Percentiles rank a stretch among this genome's conserved stretches.
Evolutionary conservation across 257 asterid species (phyloP).

Genomic region (Schizonepeta tenuifolia): DNA sequence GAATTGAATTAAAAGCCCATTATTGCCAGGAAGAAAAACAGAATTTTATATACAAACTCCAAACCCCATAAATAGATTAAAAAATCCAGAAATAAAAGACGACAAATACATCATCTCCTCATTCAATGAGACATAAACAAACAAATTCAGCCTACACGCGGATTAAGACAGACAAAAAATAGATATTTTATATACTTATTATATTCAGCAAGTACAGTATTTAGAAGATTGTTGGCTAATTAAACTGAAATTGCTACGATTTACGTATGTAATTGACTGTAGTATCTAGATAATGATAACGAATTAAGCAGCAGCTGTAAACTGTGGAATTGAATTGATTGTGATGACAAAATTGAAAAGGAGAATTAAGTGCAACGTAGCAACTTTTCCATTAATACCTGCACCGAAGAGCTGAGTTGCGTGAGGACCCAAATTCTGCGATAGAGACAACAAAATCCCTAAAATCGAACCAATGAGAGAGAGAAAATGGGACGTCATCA

Average conservation of each 20-base stretch:
- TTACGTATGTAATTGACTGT: too few relatives aligned
- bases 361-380: conserved; percentile 5
- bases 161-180: neutral
- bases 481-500: neutral
- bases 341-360: neutral
- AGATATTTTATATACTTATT: too few relatives aligned
- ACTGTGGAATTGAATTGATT: neutral
- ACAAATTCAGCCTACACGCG: conserved; percentile 36
- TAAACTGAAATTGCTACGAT: too few relatives aligned
- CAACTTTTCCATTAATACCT: neutral
- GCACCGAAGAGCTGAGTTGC: neutral
- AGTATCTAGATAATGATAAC: too few relatives aligned
- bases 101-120: conserved; percentile 21
- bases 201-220: neutral
- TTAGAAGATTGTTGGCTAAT: neutral
- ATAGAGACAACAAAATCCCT: conserved; percentile 1
- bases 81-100: conserved; percentile 42
- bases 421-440: neutral
- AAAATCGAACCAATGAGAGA: neutral
- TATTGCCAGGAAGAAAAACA: conserved; percentile 16
- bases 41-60: conserved; percentile 35
- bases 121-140: conserved; percentile 41
- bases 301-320: neutral
- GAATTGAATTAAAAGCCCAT: conserved; percentile 27
- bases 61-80: neutral